Percentiles rank a stretch among this genome's conserved stretches.
phyloP scores from a whole-genome alignment of 2,329 filamentous ascomycete species.

The Cytospora piceae region DNA sequence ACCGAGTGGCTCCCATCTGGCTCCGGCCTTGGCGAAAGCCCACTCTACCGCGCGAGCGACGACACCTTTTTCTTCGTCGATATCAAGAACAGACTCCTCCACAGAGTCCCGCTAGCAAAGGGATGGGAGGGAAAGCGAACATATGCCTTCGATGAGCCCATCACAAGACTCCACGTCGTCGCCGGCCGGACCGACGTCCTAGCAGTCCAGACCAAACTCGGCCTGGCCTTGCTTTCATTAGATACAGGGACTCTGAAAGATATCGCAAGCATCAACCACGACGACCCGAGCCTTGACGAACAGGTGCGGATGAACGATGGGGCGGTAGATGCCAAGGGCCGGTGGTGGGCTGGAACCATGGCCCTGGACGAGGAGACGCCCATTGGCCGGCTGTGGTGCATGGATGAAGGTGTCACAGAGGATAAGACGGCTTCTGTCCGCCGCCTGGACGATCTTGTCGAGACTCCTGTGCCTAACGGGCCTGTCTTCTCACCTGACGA shows the following conservation, averaged over 20 bases:
- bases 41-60: slow-evolving; percentile 34
- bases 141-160: slow-evolving; percentile 30
- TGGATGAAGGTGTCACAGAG: slow-evolving; percentile 23
- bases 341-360: slow-evolving; percentile 37
- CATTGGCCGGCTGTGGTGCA: slow-evolving; percentile 34
- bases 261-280: slow-evolving; percentile 29
- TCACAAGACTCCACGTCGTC: slow-evolving; percentile 34
- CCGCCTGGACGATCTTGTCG: slow-evolving; percentile 26
- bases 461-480: slow-evolving; percentile 34
- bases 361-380: slow-evolving; percentile 33
- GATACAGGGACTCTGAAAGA: slow-evolving; percentile 30
- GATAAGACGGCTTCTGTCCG: slow-evolving; percentile 22
- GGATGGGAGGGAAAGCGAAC: slow-evolving; percentile 31
- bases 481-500: slow-evolving; percentile 35
- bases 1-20: slow-evolving; percentile 35
- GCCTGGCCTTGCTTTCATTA: slow-evolving; percentile 33
- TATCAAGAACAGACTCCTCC: slow-evolving; percentile 35
- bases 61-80: slow-evolving; percentile 36
- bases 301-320: slow-evolving; percentile 37
- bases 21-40: slow-evolving; percentile 35
- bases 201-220: slow-evolving; percentile 33
- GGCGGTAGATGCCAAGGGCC: slow-evolving; percentile 32
- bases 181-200: slow-evolving; percentile 31
- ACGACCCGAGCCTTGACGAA: slow-evolving; percentile 28
- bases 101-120: slow-evolving; percentile 30